These are phyloP conservation scores for Talaromyces sp. DNA, from an alignment of 2,329 filamentous ascomycete species.

Conservation along the genomic window DNA sequence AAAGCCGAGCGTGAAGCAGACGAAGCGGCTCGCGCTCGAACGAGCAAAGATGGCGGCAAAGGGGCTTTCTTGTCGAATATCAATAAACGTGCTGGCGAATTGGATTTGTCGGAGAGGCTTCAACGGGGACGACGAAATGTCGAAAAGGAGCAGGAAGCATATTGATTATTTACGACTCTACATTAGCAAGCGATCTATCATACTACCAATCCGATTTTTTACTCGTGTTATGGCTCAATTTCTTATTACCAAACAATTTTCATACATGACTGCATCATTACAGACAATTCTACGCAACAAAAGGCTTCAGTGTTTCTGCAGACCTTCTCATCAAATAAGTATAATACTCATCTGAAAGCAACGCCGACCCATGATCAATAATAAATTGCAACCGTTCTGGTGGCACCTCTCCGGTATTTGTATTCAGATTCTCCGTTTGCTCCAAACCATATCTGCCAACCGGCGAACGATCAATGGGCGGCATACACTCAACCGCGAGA, in stretches of 20 bases:
- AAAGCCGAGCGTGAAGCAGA: conserved; percentile 64
- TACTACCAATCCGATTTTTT: not conserved
- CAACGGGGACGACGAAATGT: conserved; percentile 38
- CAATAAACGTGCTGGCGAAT: conserved; percentile 55
- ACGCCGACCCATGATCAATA: conserved; percentile 13
- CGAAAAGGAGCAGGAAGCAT: conserved; percentile 33
- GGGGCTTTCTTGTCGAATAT: conserved; percentile 64
- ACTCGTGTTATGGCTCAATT: not conserved
- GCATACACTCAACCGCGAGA: conserved; percentile 16
- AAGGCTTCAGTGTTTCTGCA: conserved; percentile 11
- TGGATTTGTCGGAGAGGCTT: conserved; percentile 45
- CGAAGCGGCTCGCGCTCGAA: conserved; percentile 58
- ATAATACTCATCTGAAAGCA: conserved; percentile 17
- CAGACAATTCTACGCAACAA: not conserved
- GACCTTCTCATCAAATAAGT: conserved; percentile 17
- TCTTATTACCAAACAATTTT: too few relatives aligned
- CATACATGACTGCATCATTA: not conserved
- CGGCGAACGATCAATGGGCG: conserved; percentile 15
- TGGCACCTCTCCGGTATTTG: not conserved
- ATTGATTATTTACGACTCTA: conserved; percentile 33
- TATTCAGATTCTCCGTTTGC: not conserved
- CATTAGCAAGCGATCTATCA: not conserved
- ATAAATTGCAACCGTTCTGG: conserved; percentile 15
- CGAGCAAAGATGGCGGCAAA: conserved; percentile 62
- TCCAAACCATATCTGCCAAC: conserved; percentile 1